phyloP scores from a whole-genome alignment of 1,139 yeast genomes.

The Zygotorulaspora mrakii region DNA sequence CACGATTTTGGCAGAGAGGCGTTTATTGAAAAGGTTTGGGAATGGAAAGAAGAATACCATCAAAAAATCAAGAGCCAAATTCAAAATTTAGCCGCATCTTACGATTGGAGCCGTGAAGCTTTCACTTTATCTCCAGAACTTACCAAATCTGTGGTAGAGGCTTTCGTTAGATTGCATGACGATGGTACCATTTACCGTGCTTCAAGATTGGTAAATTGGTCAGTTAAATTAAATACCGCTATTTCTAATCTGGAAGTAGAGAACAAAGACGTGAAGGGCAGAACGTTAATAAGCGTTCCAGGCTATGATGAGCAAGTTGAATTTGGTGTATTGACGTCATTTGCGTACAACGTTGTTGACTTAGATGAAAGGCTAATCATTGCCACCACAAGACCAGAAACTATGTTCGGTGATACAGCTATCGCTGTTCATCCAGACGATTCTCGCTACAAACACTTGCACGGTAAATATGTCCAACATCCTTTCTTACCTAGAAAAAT shows the following conservation, averaged over 20 bases:
- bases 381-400: conserved; percentile 99
- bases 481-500: conserved; percentile 83
- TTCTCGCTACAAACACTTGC: conserved; percentile 85
- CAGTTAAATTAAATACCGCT: conserved; percentile 90
- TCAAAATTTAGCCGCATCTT: conserved; percentile 88
- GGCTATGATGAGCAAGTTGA: conserved; percentile 87
- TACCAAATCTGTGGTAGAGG: conserved; percentile 80
- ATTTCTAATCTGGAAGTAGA: conserved; percentile 95
- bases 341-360: conserved; percentile 83
- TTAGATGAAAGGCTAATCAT: conserved; percentile 79
- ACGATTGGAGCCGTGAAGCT: conserved; percentile 93
- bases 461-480: conserved; percentile 86
- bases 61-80: conserved; percentile 78
- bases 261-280: conserved; percentile 81
- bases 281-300: conserved; percentile 78
- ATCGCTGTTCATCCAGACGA: conserved; percentile 97
- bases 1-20: conserved; percentile 94
- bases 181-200: conserved; percentile 97
- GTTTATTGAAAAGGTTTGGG: conserved; percentile 88
- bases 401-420: conserved; percentile 95
- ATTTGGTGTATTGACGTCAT: conserved; percentile 92
- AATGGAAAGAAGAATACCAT: conserved; percentile 96
- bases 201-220: conserved; percentile 92
- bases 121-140: conserved; percentile 83
- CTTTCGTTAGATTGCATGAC: conserved; percentile 85